Percentiles rank a stretch among this genome's conserved stretches.
phyloP scores from a whole-genome alignment of 257 asterid species.

The Galeopsis tetrahit region DNA sequence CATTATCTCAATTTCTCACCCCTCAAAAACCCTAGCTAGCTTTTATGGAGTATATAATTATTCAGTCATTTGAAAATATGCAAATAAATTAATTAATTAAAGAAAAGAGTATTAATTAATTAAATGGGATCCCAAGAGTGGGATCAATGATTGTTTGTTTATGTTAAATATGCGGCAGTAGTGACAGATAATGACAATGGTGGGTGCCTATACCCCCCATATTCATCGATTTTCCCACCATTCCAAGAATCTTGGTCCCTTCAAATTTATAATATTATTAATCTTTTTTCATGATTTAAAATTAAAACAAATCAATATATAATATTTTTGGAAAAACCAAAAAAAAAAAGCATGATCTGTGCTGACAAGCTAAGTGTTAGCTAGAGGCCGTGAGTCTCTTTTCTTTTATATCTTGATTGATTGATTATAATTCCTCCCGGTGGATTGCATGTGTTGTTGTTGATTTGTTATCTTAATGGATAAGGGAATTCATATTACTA shows the following conservation, averaged over 20 bases:
- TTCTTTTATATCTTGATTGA: slow-evolving; percentile 37
- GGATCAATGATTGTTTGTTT: slow-evolving; percentile 58
- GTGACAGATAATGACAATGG: slow-evolving; percentile 45
- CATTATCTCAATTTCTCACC: too few relatives aligned
- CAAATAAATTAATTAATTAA: too few relatives aligned
- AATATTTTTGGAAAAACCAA: too few relatives aligned
- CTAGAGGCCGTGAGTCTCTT: not conserved
- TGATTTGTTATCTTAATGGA: slow-evolving; percentile 41
- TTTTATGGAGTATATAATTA: not conserved
- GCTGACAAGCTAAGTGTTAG: slow-evolving; percentile 22
- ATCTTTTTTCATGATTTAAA: too few relatives aligned
- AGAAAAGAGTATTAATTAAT: too few relatives aligned
- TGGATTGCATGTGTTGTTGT: slow-evolving; percentile 44
- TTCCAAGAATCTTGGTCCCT: slow-evolving; percentile 45
- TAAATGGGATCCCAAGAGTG: slow-evolving; percentile 56
- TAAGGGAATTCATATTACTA: slow-evolving; percentile 34
- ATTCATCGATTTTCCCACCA: slow-evolving; percentile 57
- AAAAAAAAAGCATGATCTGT: too few relatives aligned
- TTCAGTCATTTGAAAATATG: slow-evolving; percentile 32
- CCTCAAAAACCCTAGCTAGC: too few relatives aligned
- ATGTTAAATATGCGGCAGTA: slow-evolving; percentile 29
- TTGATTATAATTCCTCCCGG: slow-evolving; percentile 26
- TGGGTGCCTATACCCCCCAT: not conserved
- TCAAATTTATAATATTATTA: not conserved
- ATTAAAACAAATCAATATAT: too few relatives aligned